Evolutionary conservation across 78 protist species (phyloP).

Genomic region (Kipferlia bialata): DNA sequence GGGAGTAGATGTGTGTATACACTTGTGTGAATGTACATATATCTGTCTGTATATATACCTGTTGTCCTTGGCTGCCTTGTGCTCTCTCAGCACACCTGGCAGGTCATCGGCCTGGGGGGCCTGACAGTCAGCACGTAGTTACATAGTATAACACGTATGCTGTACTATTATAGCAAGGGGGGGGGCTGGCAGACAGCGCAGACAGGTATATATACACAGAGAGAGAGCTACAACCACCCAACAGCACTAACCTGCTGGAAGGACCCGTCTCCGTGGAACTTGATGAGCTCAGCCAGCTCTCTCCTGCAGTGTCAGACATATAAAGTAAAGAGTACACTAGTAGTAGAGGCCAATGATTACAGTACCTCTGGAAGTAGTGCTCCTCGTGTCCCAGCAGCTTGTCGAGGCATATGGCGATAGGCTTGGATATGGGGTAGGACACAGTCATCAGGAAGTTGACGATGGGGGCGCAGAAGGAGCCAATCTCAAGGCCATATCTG

Average conservation of each 20-base stretch:
- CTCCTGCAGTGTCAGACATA: no score
- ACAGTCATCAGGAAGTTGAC: constrained; percentile 29
- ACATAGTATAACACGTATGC: background rate
- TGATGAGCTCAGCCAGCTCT: constrained; percentile 3
- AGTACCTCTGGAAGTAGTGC: background rate
- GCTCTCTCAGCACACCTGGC: background rate
- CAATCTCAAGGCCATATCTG: background rate
- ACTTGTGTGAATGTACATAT: no score
- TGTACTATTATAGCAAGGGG: background rate
- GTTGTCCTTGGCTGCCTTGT: no score
- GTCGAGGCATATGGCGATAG: constrained; percentile 11
- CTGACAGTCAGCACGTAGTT: background rate
- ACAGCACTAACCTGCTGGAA: no score
- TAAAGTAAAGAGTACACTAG: no score
- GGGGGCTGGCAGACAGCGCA: no score
- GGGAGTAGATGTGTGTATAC: no score
- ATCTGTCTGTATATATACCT: no score
- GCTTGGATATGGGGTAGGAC: constrained; percentile 24
- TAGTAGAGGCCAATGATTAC: no score
- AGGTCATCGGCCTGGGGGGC: background rate
- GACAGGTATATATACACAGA: no score
- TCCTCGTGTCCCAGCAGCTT: background rate
- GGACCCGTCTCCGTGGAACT: constrained; percentile 10
- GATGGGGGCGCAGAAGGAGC: constrained; percentile 13
- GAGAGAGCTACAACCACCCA: no score